These are phyloP conservation scores for Epicoccum sorghinum DNA, from an alignment of 2,329 filamentous ascomycete species.

Conservation along the genomic window DNA sequence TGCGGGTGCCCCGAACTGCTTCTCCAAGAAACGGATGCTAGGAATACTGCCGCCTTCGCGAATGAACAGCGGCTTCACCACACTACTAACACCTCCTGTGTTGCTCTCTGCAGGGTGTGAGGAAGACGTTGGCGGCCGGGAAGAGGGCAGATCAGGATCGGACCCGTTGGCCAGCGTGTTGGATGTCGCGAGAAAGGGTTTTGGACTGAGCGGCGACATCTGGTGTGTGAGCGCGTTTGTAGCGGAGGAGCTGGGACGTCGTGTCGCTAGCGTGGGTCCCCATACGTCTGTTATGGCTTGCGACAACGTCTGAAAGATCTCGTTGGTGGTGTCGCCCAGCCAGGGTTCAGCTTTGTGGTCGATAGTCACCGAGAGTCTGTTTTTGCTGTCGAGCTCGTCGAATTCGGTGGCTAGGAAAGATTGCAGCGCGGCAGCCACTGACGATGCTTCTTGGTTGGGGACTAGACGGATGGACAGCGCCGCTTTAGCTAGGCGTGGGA, in stretches of 20 bases:
- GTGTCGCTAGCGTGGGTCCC: slow-evolving; percentile 60
- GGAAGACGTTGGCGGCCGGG: background rate
- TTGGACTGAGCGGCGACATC: slow-evolving; percentile 16
- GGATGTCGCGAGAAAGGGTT: slow-evolving; percentile 55
- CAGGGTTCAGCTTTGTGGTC: slow-evolving; percentile 95
- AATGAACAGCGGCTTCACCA: slow-evolving; percentile 80
- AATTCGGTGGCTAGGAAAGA: slow-evolving; percentile 75
- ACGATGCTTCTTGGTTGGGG: slow-evolving; percentile 85
- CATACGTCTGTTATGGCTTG: slow-evolving; percentile 84
- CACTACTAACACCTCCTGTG: too few relatives aligned
- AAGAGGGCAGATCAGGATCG: slow-evolving; percentile 16
- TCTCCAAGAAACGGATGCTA: slow-evolving; percentile 90
- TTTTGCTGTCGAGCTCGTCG: slow-evolving; percentile 75
- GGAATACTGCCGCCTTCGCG: slow-evolving; percentile 95
- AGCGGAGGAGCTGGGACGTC: slow-evolving; percentile 9
- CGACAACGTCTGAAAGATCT: slow-evolving; percentile 89
- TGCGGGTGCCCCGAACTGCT: slow-evolving; percentile 88
- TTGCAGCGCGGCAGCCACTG: slow-evolving; percentile 72
- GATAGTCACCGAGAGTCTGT: slow-evolving; percentile 79
- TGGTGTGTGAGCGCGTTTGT: background rate
- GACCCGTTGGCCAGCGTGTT: slow-evolving; percentile 56
- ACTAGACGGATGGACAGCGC: slow-evolving; percentile 90
- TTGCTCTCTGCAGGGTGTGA: too few relatives aligned
- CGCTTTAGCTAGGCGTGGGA: slow-evolving; percentile 86
- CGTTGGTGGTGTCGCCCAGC: slow-evolving; percentile 89